Percentiles rank a stretch among this genome's conserved stretches.
phyloP scores from a whole-genome alignment of 345 rosid species.

The Rhodomyrtus tomentosa region DNA sequence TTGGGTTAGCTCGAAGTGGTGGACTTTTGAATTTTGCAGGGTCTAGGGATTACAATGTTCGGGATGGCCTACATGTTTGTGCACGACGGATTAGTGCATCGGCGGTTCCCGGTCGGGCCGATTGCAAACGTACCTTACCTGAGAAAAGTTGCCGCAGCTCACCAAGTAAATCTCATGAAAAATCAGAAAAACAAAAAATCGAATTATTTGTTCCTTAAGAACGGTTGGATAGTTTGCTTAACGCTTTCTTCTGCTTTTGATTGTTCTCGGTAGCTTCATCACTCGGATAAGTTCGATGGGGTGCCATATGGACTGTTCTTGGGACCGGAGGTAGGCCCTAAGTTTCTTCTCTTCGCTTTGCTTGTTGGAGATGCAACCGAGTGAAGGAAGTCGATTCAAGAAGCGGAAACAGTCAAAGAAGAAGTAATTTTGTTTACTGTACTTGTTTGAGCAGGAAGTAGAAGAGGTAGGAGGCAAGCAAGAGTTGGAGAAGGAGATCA shows the following conservation, averaged over 20 bases:
- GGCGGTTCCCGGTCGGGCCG: conserved; percentile 64
- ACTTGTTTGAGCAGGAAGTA: conserved; percentile 28
- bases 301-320: conserved; percentile 58
- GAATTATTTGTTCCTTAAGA: too few species aligned
- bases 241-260: neutral
- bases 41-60: conserved; percentile 53
- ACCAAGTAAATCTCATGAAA: conserved; percentile 22
- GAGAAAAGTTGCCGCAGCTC: conserved; percentile 50
- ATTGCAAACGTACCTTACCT: conserved; percentile 54
- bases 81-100: conserved; percentile 66
- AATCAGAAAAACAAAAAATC: neutral
- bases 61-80: conserved; percentile 76
- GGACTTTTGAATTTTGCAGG: conserved; percentile 12
- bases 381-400: neutral
- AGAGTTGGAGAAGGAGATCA: conserved; percentile 31
- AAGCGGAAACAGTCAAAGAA: neutral
- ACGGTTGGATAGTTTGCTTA: neutral
- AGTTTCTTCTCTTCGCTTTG: neutral
- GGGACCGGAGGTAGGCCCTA: conserved; percentile 36
- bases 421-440: neutral
- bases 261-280: conserved; percentile 32
- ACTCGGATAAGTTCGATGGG: conserved; percentile 44
- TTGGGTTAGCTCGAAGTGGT: neutral
- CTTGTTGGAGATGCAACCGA: neutral
- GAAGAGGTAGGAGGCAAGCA: conserved; percentile 38